Conservation (phyloP, 441 rosid species). For the Flueggea neowawraea region DNA sequence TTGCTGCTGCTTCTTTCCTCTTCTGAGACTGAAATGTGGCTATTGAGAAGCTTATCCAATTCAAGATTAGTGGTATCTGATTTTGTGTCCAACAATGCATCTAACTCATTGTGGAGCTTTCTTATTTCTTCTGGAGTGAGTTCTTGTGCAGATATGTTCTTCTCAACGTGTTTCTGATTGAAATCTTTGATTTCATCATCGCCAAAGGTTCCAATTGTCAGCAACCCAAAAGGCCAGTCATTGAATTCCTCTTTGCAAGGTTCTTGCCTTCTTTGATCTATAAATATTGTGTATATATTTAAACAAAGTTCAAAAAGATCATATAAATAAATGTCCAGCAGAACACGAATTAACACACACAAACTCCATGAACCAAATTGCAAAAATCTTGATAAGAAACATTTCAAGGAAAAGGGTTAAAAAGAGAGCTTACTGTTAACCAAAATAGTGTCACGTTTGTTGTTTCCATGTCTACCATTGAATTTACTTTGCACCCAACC, state of each 20-base stretch:
- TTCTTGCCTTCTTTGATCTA: slow-evolving; percentile 20
- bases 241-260: slow-evolving; percentile 35
- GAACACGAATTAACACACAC: neutral
- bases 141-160: slow-evolving; percentile 12
- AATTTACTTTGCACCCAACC: slow-evolving; percentile 70
- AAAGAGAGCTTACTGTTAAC: slow-evolving; percentile 32
- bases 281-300: neutral
- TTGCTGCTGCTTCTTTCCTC: slow-evolving; percentile 1
- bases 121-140: slow-evolving; percentile 32
- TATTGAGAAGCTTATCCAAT: slow-evolving; percentile 1
- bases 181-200: slow-evolving; percentile 9
- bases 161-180: slow-evolving; percentile 8
- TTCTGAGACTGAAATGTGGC: slow-evolving; percentile 7
- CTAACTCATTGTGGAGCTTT: slow-evolving; percentile 27
- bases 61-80: slow-evolving; percentile 2
- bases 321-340: no score
- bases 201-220: slow-evolving; percentile 62
- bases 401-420: no score
- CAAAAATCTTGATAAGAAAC: no score
- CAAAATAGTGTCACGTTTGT: slow-evolving; percentile 22
- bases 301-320: no score
- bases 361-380: no score
- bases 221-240: slow-evolving; percentile 47
- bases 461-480: slow-evolving; percentile 22
- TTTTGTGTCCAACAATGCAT: slow-evolving; percentile 8